phyloP scores from a whole-genome alignment of 331 rosid genomes.

The Rosa hybrid region DNA sequence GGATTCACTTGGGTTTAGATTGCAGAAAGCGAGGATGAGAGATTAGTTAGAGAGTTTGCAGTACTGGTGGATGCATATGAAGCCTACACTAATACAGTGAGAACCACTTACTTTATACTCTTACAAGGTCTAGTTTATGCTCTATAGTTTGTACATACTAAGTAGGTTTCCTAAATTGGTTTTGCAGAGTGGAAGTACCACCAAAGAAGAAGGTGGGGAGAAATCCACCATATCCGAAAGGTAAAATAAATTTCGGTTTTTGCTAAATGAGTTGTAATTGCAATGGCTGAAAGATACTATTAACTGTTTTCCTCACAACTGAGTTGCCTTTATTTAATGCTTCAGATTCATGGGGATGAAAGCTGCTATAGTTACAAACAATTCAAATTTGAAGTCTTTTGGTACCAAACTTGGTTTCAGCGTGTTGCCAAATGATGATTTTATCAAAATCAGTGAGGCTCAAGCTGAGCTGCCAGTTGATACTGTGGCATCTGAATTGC shows the following conservation, averaged over 20 bases:
- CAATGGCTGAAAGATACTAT: not conserved
- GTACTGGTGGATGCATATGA: slow-evolving; percentile 66
- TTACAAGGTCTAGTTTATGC: not conserved
- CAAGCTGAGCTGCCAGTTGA: slow-evolving; percentile 28
- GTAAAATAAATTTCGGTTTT: slow-evolving; percentile 34
- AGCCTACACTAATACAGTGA: slow-evolving; percentile 41
- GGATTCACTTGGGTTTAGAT: slow-evolving; percentile 63
- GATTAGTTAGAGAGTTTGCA: slow-evolving; percentile 77
- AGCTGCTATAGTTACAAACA: slow-evolving; percentile 67
- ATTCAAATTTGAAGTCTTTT: slow-evolving; percentile 60
- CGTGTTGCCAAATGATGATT: slow-evolving; percentile 47
- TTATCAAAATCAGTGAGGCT: slow-evolving; percentile 15
- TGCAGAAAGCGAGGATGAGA: slow-evolving; percentile 84
- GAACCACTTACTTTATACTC: slow-evolving; percentile 12
- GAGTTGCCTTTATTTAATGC: slow-evolving; percentile 17
- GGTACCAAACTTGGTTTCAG: slow-evolving; percentile 63
- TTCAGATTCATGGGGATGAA: slow-evolving; percentile 96
- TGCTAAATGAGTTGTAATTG: not conserved
- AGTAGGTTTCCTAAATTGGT: slow-evolving; percentile 20
- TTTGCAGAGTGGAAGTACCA: slow-evolving; percentile 44
- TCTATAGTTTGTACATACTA: slow-evolving; percentile 1
- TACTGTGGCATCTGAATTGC: slow-evolving; percentile 48
- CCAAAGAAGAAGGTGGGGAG: slow-evolving; percentile 31
- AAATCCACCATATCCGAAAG: slow-evolving; percentile 60
- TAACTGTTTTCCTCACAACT: slow-evolving; percentile 2